Conservation (phyloP, 1,139 yeast species). For the Magnusiomyces suaveolens region DNA sequence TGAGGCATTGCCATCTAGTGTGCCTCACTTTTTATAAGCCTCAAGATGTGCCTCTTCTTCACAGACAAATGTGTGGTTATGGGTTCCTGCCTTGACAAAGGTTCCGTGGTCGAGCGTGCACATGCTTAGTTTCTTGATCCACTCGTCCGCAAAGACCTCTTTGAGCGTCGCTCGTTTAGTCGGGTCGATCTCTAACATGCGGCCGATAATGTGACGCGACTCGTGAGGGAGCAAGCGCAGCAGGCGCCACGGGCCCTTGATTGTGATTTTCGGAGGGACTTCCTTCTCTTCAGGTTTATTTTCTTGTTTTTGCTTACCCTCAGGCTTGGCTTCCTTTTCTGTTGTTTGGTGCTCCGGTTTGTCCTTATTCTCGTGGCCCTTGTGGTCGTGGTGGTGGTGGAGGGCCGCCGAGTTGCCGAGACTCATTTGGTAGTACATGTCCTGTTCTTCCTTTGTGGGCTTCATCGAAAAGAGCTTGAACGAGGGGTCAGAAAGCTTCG, state of each 20-base stretch:
- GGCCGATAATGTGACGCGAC: conserved; percentile 64
- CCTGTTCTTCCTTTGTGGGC: conserved; percentile 17
- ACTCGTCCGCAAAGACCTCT: conserved; percentile 57
- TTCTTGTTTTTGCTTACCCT: conserved; percentile 16
- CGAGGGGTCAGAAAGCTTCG: conserved; percentile 73
- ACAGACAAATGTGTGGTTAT: conserved; percentile 47
- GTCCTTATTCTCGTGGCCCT: not conserved
- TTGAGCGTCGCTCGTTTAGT: conserved; percentile 56
- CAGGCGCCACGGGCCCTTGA: conserved; percentile 75
- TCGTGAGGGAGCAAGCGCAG: conserved; percentile 81
- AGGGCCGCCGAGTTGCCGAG: not conserved
- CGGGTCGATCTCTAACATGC: conserved; percentile 67
- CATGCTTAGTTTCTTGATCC: conserved; percentile 52
- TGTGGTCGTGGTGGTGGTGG: not conserved
- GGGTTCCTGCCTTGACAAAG: conserved; percentile 41
- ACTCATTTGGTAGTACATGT: conserved; percentile 14
- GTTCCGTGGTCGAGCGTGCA: conserved; percentile 38
- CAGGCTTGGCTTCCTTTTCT: not conserved
- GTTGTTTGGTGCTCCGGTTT: not conserved
- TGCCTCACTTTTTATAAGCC: conserved; percentile 28
- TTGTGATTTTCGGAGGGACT: conserved; percentile 20
- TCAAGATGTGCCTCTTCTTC: conserved; percentile 41
- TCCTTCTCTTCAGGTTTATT: conserved; percentile 1
- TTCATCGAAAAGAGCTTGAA: conserved; percentile 55
- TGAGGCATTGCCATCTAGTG: not conserved